Evolutionary conservation across 192 early-diverging fungal species (phyloP), one percentile per base, ranked within the genome.

Genomic region (Mortierella alpina): DNA sequence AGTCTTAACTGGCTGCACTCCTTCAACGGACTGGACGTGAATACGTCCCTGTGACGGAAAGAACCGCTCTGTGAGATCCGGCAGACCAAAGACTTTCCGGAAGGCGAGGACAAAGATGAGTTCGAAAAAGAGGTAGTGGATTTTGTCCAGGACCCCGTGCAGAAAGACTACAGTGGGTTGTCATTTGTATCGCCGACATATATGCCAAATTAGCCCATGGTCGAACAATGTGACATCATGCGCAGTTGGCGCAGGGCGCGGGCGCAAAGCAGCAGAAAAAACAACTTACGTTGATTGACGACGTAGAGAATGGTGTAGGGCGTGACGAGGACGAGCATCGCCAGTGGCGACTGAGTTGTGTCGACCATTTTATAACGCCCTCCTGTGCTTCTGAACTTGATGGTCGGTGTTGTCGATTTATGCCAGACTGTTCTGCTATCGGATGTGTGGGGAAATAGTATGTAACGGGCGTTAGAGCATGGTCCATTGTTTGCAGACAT

Each of bases 51-150:
- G 20, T 13, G 66, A 52, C 2, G 65, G 76, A 23, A 79, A 72
- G 46, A 71, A 52, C 7, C 76, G 62, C 20, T 79, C 76, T 12
- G 69, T 65, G 15, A 79, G 45, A 62, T 79, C 76, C 8, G 76
- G 76, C 13, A 79, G 46, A 18, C 76, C 76, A 72, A 79, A 79
- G 56, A 79, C 49, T 22, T 61, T 79, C 11, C 76, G 40, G 61
- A 79, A 79, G n/a, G 76, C 69, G 8, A 71, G 50, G 15, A 79
- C 76, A 67, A 79, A 79, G 10, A 79, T 79, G 23, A 79, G 69
- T 17, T 79, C 76, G 23, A 79, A 79, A 44, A 79, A 79, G 9
- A 79, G 59, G 17, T 72, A 79, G 46, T 79, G 76, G 9, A 79
- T 52, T 59, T 72, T 66, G 64, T 79, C 76, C 10, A 79, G 52